A percentile compares a stretch with the other conserved stretches of the same genome.
Evolutionary conservation across 1,284 basidiomycete genomes (phyloP).

Genomic region (Mrakiaceae sp.): DNA sequence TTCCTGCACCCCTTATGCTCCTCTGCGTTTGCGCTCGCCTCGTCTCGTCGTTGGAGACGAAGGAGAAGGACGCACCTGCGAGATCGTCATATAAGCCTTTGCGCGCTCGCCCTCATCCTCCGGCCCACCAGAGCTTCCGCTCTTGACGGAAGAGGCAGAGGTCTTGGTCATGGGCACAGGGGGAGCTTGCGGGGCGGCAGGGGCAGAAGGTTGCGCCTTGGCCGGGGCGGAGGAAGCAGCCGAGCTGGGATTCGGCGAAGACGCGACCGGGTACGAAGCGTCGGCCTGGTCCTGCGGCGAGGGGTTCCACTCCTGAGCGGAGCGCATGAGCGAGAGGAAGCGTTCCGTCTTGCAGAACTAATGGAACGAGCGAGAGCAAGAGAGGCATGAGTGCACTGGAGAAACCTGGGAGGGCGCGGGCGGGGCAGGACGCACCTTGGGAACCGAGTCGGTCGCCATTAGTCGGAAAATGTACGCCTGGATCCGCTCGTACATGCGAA

Average conservation of each 20-base stretch:
- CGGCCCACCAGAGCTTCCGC: not conserved
- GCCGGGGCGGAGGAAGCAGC: not conserved
- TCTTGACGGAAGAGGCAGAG: not conserved
- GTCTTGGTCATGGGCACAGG: not conserved
- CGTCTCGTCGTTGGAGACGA: too few relatives aligned
- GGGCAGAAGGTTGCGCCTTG: not conserved
- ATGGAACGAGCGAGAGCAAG: not conserved
- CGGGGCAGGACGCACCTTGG: conserved; percentile 51
- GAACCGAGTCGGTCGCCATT: conserved; percentile 96
- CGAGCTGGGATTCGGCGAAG: not conserved
- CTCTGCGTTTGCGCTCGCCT: too few relatives aligned
- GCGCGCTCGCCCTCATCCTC: conserved; percentile 21
- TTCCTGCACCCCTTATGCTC: too few relatives aligned
- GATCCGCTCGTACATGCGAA: conserved; percentile 87
- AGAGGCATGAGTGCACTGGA: not conserved
- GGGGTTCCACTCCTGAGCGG: conserved; percentile 23
- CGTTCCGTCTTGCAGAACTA: conserved; percentile 33
- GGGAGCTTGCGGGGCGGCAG: not conserved
- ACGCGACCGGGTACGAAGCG: not conserved
- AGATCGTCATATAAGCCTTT: conserved; percentile 35
- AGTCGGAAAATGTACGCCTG: conserved; percentile 92
- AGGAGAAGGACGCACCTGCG: conserved; percentile 11
- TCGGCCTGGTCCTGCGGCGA: not conserved
- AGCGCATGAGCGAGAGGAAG: conserved; percentile 27
- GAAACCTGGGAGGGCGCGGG: not conserved